Conservation (phyloP, 2,329 filamentous ascomycete species). For the Fusarium sp. region DNA sequence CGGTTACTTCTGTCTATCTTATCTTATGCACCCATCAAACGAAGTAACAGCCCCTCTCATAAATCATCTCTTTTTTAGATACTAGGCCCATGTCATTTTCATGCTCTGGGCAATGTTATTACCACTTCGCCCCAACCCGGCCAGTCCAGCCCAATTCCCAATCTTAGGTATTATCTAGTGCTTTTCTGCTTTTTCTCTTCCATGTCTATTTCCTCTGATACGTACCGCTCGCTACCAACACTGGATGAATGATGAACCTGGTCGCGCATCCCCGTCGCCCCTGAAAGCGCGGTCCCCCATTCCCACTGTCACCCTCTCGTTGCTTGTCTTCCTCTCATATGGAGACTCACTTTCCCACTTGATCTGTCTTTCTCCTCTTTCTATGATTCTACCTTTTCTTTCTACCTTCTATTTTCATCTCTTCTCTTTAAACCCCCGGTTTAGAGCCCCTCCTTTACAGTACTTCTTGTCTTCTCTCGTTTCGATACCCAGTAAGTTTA, state of each 20-base stretch:
- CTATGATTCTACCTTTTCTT: slow-evolving; percentile 27
- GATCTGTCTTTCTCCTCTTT: slow-evolving; percentile 30
- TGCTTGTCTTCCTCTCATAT: slow-evolving; percentile 37
- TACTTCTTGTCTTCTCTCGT: slow-evolving; percentile 19
- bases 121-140: slow-evolving; percentile 26
- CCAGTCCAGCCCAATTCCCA: slow-evolving; percentile 31
- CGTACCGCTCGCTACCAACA: slow-evolving; percentile 19
- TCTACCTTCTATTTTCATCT: slow-evolving; percentile 30
- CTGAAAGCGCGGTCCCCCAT: slow-evolving; percentile 36
- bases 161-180: slow-evolving; percentile 29
- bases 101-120: slow-evolving; percentile 22
- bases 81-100: slow-evolving; percentile 28
- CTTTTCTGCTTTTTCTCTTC: slow-evolving; percentile 20
- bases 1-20: slow-evolving; percentile 10
- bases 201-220: slow-evolving; percentile 1
- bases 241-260: slow-evolving; percentile 33
- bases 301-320: slow-evolving; percentile 39
- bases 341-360: slow-evolving; percentile 21
- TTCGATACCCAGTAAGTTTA: slow-evolving; percentile 33
- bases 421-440: slow-evolving; percentile 17
- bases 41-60: slow-evolving; percentile 7
- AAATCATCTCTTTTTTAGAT: slow-evolving; percentile 12
- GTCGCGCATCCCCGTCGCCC: slow-evolving; percentile 41
- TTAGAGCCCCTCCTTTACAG: slow-evolving; percentile 21
- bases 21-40: slow-evolving; percentile 20